These are phyloP conservation scores for Aspergillus versicolor DNA, from an alignment of 2,329 filamentous ascomycete genomes.

Conservation along the genomic window DNA sequence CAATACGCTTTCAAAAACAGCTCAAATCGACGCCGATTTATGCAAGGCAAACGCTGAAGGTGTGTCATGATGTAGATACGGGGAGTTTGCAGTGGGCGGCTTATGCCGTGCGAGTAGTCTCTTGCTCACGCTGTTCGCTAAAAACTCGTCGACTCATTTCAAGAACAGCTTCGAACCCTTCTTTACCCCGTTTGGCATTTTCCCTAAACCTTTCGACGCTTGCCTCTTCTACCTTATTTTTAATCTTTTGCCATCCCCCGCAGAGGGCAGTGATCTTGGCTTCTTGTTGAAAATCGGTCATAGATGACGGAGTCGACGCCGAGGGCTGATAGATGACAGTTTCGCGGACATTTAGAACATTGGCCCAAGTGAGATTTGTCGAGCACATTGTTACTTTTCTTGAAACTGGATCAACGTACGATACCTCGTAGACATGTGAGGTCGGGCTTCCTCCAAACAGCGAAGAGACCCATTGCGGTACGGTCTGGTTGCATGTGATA, in stretches of 20 bases:
- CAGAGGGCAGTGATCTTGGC: constrained; percentile 92
- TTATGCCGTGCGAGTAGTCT: constrained; percentile 43
- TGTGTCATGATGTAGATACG: constrained; percentile 16
- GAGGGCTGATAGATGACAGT: constrained; percentile 81
- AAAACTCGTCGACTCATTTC: constrained; percentile 92
- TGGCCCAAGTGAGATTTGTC: constrained; percentile 89
- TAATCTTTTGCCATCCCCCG: constrained; percentile 95
- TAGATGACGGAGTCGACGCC: constrained; percentile 47
- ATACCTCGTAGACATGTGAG: constrained; percentile 90
- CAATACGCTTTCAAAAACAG: constrained; percentile 23
- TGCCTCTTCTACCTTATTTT: constrained; percentile 92
- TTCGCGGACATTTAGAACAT: constrained; percentile 88
- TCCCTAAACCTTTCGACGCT: constrained; percentile 86
- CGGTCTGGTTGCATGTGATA: constrained; percentile 52
- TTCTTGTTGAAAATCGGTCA: constrained; percentile 82
- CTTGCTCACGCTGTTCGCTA: constrained; percentile 76
- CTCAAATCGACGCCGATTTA: constrained; percentile 27
- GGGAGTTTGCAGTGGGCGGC: not conserved
- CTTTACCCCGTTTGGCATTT: constrained; percentile 84
- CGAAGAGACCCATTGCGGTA: constrained; percentile 61
- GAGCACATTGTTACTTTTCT: constrained; percentile 96
- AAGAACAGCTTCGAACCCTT: constrained; percentile 93
- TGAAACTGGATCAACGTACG: constrained; percentile 79
- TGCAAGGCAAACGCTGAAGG: constrained; percentile 31
- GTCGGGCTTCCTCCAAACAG: constrained; percentile 78